Evolutionary conservation across 2,329 filamentous ascomycete species (phyloP), one percentile per base, ranked within the genome.

Genomic region (Lasiodiplodia sp.): DNA sequence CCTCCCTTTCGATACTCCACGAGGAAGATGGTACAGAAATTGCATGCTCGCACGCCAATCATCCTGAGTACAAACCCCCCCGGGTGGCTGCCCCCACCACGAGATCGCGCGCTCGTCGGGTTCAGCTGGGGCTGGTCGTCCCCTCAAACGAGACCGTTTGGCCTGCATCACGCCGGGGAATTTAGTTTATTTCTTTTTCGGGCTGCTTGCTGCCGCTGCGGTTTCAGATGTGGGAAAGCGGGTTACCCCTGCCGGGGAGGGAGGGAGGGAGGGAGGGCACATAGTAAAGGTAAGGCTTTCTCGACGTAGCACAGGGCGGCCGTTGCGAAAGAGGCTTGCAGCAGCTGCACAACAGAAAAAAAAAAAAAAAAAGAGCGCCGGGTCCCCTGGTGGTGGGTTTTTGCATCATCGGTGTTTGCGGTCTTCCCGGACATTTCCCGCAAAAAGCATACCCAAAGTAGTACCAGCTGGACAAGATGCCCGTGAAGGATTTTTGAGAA

Each of bases 271-370:
- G 21, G 44, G 18, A 47, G 44, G 58, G 58, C 58, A 51, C 40
- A 51, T 63, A 28, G 58, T 49, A 60, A 47, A 44, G 37, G 38
- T 37, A 60, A 40, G 37, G 56, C 56, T 44, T 16, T 11, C 8
- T 47, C 18, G n/a, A 4, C 16, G 56, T 40, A 37, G 47, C n/a
- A 64, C 47, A 64, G 37, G 47, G 60, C 47, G 47, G 47, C 60
- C 60, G 60, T 64, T 64, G 60, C 60, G 47, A 52, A 63, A 38
- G 57, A 47, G 47, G 60, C 60, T 64, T 64, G 60, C 60, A 64
- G 60, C 21, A 64, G 60, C 21, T 47, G n/a, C 57, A 44, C 44
- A 47, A 11, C 40, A 18, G 12, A 40, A 14, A 44, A 8, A 47
- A 47, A 47, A n/a, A 8, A 47, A 47, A 47, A 6, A 47, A 21